Base-by-base conservation (phyloP, 305 asterid species). In the Fraxinus dipetala region DNA sequence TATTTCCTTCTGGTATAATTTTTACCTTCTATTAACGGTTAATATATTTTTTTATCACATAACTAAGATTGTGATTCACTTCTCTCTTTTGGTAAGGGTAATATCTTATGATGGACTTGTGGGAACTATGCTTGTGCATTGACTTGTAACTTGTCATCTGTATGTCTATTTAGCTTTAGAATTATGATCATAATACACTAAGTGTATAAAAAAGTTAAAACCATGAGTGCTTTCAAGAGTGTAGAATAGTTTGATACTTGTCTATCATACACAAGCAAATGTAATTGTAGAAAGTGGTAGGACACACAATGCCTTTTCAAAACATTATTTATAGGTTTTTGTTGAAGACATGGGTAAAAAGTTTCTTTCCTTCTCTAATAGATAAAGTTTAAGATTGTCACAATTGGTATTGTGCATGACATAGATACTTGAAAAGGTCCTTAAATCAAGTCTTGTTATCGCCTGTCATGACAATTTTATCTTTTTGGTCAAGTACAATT, bases 1-100 rank as follows among this genome's bases (percentile, higher is more conserved):
- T 94, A 82, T 96, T 96, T 85, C 94, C 97, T 82, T 82, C 95
- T 87, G 99, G 98, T 95, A 90, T 34, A 88, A 75, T 83, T 75
- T 54, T 72, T 79, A 72, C 75, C 82, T 36, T 73, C 35, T 48
- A 30, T 80, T 24, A 74, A 45, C 75, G 51, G 56, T 67, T 76
- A 63, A 79, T 81, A 79, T 81, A 67, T 69, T 74, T 80, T 63
- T 73, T 8, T 35, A 34, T 65, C 6, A 45, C 80, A 30, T 26
- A 32, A 18, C 81, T 79, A 35, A 40, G 16, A 13, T 31, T 78
- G 76, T 22, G 30, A 73, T 83, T 10, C 22, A 67, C 80, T 34
- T 81, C 22, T 79, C 69, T 72, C 45, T 24, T 70, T 65, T 20
- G 6, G 16, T 9, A 20, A 70, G 72, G 76, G 63, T 79, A 35